These are phyloP conservation scores for Strobilomyces dryophilus DNA, from an alignment of 768 basidiomycete species.

Conservation along the genomic window DNA sequence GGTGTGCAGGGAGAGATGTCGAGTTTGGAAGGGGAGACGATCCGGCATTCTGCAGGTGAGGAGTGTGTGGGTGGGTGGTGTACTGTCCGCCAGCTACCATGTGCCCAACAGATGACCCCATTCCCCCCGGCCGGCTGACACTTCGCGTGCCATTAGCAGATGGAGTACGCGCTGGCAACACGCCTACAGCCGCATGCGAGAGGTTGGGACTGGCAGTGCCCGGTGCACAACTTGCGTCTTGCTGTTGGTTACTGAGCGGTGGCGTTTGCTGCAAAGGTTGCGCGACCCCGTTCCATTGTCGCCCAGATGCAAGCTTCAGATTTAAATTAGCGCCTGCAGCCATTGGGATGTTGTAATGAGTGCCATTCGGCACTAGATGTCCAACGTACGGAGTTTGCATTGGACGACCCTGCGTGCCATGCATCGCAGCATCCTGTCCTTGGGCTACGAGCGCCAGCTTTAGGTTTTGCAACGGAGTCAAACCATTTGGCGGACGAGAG, in stretches of 20 bases:
- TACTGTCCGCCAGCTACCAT: slow-evolving; percentile 40
- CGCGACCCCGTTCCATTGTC: slow-evolving; percentile 36
- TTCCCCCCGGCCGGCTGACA: slow-evolving; percentile 30
- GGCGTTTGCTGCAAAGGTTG: slow-evolving; percentile 22
- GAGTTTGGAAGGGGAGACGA: slow-evolving; percentile 44
- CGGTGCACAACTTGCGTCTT: slow-evolving; percentile 22
- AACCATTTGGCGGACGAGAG: slow-evolving; percentile 34
- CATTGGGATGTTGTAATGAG: slow-evolving; percentile 31
- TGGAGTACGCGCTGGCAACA: slow-evolving; percentile 43
- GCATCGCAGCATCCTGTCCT: slow-evolving; percentile 36
- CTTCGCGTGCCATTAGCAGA: slow-evolving; percentile 57
- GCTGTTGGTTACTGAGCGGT: slow-evolving; percentile 19
- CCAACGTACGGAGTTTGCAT: slow-evolving; percentile 32
- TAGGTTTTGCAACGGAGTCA: slow-evolving; percentile 51
- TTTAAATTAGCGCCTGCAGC: slow-evolving; percentile 25
- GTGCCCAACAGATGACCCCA: slow-evolving; percentile 22
- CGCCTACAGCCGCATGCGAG: slow-evolving; percentile 32
- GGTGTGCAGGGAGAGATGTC: slow-evolving; percentile 34
- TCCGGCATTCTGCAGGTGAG: slow-evolving; percentile 43
- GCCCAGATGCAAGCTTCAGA: slow-evolving; percentile 35
- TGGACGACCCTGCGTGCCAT: slow-evolving; percentile 34
- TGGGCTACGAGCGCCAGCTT: slow-evolving; percentile 49
- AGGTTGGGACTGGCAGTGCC: slow-evolving; percentile 34
- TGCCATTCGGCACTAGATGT: slow-evolving; percentile 25
- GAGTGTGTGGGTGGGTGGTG: slow-evolving; percentile 42